Conservation (phyloP, 2,329 filamentous ascomycete species). For the Trichoderma sp. region DNA sequence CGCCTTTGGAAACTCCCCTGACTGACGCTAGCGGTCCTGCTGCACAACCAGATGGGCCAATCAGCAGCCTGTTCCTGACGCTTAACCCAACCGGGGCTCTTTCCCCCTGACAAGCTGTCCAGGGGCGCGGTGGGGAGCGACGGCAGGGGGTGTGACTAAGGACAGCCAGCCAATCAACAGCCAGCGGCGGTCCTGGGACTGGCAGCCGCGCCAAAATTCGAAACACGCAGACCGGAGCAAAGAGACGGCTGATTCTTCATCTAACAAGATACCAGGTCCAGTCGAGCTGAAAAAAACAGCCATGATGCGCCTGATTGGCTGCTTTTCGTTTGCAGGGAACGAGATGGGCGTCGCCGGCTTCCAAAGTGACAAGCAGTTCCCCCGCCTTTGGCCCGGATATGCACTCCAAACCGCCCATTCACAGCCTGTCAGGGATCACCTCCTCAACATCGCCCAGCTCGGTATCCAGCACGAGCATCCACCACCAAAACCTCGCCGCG, state of each 20-base stretch:
- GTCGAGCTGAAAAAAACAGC: not conserved
- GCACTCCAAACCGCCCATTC: not conserved
- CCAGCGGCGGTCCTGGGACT: not conserved
- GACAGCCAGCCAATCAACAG: not conserved
- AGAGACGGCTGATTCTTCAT: constrained; percentile 5
- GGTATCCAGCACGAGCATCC: not conserved
- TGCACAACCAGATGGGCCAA: constrained; percentile 38
- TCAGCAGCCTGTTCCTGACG: constrained; percentile 39
- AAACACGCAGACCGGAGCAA: not conserved
- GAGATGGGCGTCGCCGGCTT: not conserved
- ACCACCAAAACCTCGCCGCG: not conserved
- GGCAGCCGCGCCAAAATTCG: constrained; percentile 6
- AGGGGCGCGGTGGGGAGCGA: constrained; percentile 4
- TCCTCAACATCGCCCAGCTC: not conserved
- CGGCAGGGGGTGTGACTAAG: constrained; percentile 12
- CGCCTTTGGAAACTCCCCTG: not conserved
- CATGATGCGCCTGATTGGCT: not conserved
- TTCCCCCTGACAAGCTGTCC: constrained; percentile 3
- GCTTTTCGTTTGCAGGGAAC: not conserved
- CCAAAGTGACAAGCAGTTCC: not conserved
- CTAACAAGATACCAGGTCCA: not conserved
- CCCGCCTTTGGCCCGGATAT: not conserved
- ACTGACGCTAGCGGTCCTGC: not conserved
- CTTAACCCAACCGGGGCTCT: constrained; percentile 30
- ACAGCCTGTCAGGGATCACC: not conserved